phyloP scores from a whole-genome alignment of 176 grass and related monocot species.

The Eleusine coracana region DNA sequence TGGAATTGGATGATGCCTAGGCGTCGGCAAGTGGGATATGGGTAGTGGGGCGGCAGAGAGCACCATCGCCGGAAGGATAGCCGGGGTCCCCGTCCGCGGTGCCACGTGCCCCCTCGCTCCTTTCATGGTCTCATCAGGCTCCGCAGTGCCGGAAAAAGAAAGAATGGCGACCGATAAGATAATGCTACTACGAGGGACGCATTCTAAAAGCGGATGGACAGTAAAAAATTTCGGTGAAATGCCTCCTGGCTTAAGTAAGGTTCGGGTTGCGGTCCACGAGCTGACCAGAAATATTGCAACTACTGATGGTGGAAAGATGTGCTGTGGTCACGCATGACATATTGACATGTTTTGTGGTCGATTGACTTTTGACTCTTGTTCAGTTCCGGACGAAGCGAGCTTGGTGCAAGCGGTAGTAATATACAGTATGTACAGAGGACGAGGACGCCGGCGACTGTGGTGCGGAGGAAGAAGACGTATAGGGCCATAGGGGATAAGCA shows the following conservation, averaged over 20 bases:
- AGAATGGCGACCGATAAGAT: background rate
- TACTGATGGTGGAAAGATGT: too few relatives aligned
- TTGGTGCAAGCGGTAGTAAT: too few relatives aligned
- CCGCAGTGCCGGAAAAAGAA: background rate
- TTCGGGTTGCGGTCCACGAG: too few relatives aligned
- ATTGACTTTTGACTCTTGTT: background rate
- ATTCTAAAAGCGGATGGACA: background rate
- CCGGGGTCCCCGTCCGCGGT: background rate
- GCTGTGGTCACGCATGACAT: too few relatives aligned
- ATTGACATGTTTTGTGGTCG: background rate
- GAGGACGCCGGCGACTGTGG: background rate
- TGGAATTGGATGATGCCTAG: background rate
- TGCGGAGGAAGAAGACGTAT: background rate
- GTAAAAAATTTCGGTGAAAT: too few relatives aligned
- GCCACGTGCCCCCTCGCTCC: slow-evolving; percentile 19
- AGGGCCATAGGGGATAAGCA: too few relatives aligned
- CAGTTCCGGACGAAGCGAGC: background rate
- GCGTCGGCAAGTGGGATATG: slow-evolving; percentile 39
- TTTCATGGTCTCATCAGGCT: background rate
- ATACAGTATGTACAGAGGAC: too few relatives aligned
- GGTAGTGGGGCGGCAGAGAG: slow-evolving; percentile 25
- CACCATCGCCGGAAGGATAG: background rate
- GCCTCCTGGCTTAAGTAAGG: too few relatives aligned
- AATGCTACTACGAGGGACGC: background rate
- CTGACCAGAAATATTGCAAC: too few relatives aligned